A percentile compares a stretch with the other conserved stretches of the same genome.
Conservation (phyloP, 2,329 filamentous ascomycete species). For the Pyrenophora tritici-repentis region DNA sequence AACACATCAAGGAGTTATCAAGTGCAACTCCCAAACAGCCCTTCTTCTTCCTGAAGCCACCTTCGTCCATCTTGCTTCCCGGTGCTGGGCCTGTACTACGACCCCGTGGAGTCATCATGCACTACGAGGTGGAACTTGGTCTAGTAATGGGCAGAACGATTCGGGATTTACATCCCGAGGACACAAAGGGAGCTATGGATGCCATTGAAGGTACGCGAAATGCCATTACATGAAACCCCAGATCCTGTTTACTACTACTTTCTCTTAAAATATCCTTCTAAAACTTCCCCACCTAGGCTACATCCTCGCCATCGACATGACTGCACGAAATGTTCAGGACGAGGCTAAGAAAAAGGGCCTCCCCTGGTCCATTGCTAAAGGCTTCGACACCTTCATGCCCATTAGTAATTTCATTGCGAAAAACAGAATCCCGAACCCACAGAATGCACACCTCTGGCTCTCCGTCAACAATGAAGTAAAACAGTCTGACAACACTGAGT, state of each 20-base stretch:
- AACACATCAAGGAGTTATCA: constrained; percentile 92
- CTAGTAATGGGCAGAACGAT: constrained; percentile 84
- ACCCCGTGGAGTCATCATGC: constrained; percentile 81
- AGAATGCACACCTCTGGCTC: constrained; percentile 84
- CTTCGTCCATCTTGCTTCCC: constrained; percentile 81
- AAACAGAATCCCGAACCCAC: constrained; percentile 79
- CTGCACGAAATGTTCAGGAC: constrained; percentile 90
- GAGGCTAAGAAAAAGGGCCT: constrained; percentile 97
- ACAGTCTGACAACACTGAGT: constrained; percentile 85
- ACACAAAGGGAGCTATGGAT: constrained; percentile 76
- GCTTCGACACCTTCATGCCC: constrained; percentile 96
- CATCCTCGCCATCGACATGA: constrained; percentile 94
- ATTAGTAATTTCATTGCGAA: constrained; percentile 82
- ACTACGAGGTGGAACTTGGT: constrained; percentile 94
- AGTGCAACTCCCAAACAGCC: constrained; percentile 88
- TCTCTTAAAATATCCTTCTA: too few species aligned
- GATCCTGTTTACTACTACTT: too few species aligned
- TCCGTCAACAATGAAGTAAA: constrained; percentile 77
- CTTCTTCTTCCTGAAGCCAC: constrained; percentile 91
- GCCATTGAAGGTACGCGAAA: constrained; percentile 74
- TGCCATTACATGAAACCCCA: neutral
- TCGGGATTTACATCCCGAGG: constrained; percentile 74
- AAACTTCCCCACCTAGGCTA: constrained; percentile 63
- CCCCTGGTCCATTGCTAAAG: constrained; percentile 95
- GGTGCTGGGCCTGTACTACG: constrained; percentile 78